Evolutionary conservation across 1,284 basidiomycete species (phyloP), one percentile per base, ranked within the genome.

Genomic region (Rhodofomes roseus): DNA sequence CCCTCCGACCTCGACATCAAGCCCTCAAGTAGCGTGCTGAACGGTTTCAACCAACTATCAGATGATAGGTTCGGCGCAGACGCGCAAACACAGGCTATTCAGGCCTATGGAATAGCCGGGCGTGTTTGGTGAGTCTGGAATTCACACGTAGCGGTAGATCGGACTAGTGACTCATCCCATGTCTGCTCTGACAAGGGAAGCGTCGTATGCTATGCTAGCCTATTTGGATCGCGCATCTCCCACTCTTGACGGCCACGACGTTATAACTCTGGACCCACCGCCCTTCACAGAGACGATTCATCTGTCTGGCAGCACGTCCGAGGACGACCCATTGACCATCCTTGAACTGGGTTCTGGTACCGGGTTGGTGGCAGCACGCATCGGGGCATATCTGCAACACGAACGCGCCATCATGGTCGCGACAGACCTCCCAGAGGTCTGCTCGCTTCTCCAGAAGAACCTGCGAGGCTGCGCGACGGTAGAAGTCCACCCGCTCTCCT

Each of bases 261-360:
- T 50, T 31, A 62, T 75, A 55, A 72, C 80, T 37, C 88, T 87
- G 66, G 86, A 91, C 63, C 88, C 89, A 7, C 81, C 81, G 0
- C 69, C 71, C 2, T 62, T 73, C 46, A 69, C 64, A 41, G 20
- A 55, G 11, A 39, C 40, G 31, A 34, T 11, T 4, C 31, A 5
- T 11, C 31, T 54, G 74, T 60, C 56, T 44, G 40, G 44, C 54
- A 36, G 60, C 63, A 66, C 53, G 43, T 43, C 4, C 29, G 50
- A 25, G 48, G 9, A n/a, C 23, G 12, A 50, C 20, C 60, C 52
- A 25, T 58, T 71, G 52, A 69, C 73, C 11, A 73, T 86, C 39
- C 68, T 93, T 55, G 89, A 92, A 70, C 78, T 92, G 16, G 90
- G 90, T 20, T 85, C 88, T 29, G 90, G 91, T 2, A 85, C 84